phyloP scores from a whole-genome alignment of 805 yeast species.

The Monosporozyma aquatica region DNA sequence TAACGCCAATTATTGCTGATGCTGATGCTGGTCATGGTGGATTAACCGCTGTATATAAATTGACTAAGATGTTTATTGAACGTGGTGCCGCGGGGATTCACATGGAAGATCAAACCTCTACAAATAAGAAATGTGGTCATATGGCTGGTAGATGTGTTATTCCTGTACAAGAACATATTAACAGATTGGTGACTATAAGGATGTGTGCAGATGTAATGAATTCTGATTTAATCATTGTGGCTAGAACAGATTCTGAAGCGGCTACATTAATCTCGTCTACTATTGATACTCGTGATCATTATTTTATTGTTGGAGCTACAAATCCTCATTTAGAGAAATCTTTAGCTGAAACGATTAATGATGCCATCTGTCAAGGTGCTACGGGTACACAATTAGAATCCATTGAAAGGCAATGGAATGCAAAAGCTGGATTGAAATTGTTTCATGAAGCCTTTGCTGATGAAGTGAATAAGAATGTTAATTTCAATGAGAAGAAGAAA shows the following conservation, averaged over 20 bases:
- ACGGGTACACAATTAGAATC: constrained; percentile 60
- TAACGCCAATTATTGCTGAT: constrained; percentile 93
- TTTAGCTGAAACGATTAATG: constrained; percentile 66
- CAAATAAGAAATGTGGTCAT: constrained; percentile 97
- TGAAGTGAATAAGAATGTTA: constrained; percentile 53
- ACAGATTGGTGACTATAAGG: constrained; percentile 86
- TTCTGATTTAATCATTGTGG: constrained; percentile 75
- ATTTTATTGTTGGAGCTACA: constrained; percentile 82
- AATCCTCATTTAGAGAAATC: constrained; percentile 59
- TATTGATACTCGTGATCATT: constrained; percentile 90
- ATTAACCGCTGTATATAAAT: constrained; percentile 87
- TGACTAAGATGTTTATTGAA: constrained; percentile 92
- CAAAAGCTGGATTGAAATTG: constrained; percentile 73
- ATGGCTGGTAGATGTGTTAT: constrained; percentile 98
- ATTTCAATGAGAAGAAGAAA: constrained; percentile 34
- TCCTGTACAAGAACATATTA: constrained; percentile 95
- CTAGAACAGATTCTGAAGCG: constrained; percentile 96
- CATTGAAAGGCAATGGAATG: constrained; percentile 76
- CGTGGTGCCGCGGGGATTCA: constrained; percentile 99
- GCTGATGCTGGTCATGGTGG: constrained; percentile 99
- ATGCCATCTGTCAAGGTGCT: constrained; percentile 69
- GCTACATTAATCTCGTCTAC: constrained; percentile 92
- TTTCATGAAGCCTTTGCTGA: constrained; percentile 89
- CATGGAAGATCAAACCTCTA: constrained; percentile 98
- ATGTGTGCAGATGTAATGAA: constrained; percentile 92